Evolutionary conservation across 2,329 filamentous ascomycete species (phyloP), one percentile per base, ranked within the genome.

Genomic region (Rutstroemia sp.): DNA sequence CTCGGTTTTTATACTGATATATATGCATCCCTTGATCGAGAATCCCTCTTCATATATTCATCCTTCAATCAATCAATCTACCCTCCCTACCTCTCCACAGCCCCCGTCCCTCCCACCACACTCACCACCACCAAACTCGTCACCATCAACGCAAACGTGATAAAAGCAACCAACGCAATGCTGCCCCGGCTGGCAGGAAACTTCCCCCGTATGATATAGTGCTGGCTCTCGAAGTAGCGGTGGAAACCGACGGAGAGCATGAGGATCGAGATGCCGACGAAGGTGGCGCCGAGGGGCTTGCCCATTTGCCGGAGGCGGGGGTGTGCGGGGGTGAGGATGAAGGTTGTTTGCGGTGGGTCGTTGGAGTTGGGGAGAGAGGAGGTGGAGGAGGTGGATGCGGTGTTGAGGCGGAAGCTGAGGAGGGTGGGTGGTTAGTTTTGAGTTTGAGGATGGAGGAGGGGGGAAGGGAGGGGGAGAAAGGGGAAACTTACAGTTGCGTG

Each of bases 181-280:
- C 87, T 89, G 4, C 87, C 88, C 61, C 89, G 77, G 63, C 86
- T 88, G 7, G 88, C 87, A 0, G 88, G 88, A 64, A 92, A 92
- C 70, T 91, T 91, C 64, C 88, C 88, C 60, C 80, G 74, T 58
- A 92, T 85, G 23, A 94, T 81, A 81, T 89, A 94, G 65, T 88
- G 79, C 73, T 94, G 89, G 21, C 81, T 80, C 68, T 89, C 83
- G 64, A 89, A 86, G 70, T 90, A 94, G 52, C 89, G 78, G 67
- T 88, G 84, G 69, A 90, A 92, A 6, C 89, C 89, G 52, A 92
- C 76, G 55, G 88, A 77, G 56, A 94, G 75, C 57, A 90, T 83
- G 42, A 92, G 65, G 58, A 92, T 89, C 63, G 84, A 84, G 63
- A 92, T 86, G 41, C 74, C 87, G 42, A 94, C 75, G 64, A 94